phyloP scores from a whole-genome alignment of 192 early-diverging fungal species.

The Tieghemiomyces parasiticus region DNA sequence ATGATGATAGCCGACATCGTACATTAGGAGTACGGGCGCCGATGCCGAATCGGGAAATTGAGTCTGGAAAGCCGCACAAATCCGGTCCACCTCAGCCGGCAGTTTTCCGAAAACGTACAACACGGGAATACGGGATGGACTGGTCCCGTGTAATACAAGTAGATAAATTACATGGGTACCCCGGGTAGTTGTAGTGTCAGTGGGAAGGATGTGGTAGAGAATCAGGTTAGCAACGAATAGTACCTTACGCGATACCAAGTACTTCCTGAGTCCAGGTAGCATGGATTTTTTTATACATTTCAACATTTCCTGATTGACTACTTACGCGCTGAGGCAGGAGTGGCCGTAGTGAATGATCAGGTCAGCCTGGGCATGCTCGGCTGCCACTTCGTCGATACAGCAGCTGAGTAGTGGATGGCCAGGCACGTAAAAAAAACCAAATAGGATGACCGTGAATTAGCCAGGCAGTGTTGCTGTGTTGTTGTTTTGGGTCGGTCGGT shows the following conservation, averaged over 20 bases:
- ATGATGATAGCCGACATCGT: constrained; percentile 10
- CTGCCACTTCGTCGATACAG: constrained; percentile 95
- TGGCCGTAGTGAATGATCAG: constrained; percentile 93
- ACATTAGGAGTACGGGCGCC: not conserved
- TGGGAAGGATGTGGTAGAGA: too few relatives aligned
- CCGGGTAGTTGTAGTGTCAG: too few relatives aligned
- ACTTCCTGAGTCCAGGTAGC: too few relatives aligned
- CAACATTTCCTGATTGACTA: too few relatives aligned
- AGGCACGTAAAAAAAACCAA: too few relatives aligned
- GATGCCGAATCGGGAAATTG: not conserved
- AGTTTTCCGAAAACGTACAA: constrained; percentile 74
- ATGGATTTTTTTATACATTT: too few relatives aligned
- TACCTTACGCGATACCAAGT: too few relatives aligned
- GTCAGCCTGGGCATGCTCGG: constrained; percentile 73
- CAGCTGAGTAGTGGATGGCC: too few relatives aligned
- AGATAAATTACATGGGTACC: not conserved
- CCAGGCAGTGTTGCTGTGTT: too few relatives aligned
- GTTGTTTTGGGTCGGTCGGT: too few relatives aligned
- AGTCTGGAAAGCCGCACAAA: not conserved
- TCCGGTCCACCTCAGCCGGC: constrained; percentile 35
- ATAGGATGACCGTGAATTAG: too few relatives aligned
- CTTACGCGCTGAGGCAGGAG: constrained; percentile 72
- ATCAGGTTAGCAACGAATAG: too few relatives aligned
- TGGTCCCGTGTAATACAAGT: constrained; percentile 20
- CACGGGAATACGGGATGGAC: constrained; percentile 65